These are phyloP conservation scores for Eutrema yunnanense DNA, from an alignment of 345 rosid genomes.

Conservation along the genomic window DNA sequence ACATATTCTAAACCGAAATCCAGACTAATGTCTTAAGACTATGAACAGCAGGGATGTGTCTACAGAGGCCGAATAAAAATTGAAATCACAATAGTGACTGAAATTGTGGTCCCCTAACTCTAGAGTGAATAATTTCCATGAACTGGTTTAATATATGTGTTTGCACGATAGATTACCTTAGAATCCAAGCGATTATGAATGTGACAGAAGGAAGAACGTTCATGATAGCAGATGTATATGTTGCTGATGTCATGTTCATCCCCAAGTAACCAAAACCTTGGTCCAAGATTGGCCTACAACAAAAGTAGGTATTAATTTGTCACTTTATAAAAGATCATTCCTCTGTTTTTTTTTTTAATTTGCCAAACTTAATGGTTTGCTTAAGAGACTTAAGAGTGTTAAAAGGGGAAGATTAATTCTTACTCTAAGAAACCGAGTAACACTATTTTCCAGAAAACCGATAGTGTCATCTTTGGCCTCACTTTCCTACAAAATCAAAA, in stretches of 20 bases:
- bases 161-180: conserved; percentile 36
- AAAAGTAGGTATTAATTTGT: neutral
- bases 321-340: neutral
- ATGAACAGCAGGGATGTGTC: no score
- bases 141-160: neutral
- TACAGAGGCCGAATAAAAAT: no score
- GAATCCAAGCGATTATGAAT: conserved; percentile 52
- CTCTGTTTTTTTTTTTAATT: neutral
- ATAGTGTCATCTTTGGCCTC: conserved; percentile 72
- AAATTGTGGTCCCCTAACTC: no score
- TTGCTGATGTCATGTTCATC: conserved; percentile 63
- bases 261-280: conserved; percentile 65
- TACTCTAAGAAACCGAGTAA: conserved; percentile 68
- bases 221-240: conserved; percentile 67
- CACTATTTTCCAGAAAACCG: conserved; percentile 54
- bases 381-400: neutral
- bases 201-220: conserved; percentile 79
- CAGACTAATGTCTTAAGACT: no score
- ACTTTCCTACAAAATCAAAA: conserved; percentile 41
- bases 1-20: neutral
- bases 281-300: conserved; percentile 64
- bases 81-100: no score
- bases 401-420: neutral
- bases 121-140: no score
- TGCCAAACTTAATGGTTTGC: neutral